A percentile compares a stretch with the other conserved stretches of the same genome.
phyloP scores from a whole-genome alignment of 495 filamentous ascomycete species.

The Usnea hakonensis region DNA sequence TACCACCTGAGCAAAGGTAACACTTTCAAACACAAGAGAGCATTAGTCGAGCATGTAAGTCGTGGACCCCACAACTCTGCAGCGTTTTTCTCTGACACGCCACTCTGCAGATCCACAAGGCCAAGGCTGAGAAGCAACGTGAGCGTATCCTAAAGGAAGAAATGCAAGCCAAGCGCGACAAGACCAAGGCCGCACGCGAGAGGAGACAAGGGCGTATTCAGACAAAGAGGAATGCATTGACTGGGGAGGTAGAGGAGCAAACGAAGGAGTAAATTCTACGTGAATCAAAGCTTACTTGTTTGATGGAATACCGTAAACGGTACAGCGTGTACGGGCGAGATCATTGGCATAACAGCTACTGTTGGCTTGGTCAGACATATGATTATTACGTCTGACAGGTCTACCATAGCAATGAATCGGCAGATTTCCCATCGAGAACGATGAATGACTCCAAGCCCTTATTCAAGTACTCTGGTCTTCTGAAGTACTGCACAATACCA shows the following conservation, averaged over 20 bases:
- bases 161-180: conserved; percentile 99
- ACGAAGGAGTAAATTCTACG: conserved; percentile 20
- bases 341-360: neutral
- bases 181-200: conserved; percentile 99
- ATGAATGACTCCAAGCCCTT: conserved; percentile 17
- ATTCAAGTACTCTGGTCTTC: neutral
- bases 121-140: conserved; percentile 97
- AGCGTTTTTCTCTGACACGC: neutral
- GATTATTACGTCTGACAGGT: neutral
- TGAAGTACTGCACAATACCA: conserved; percentile 1
- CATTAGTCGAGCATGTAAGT: conserved; percentile 98
- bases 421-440: neutral
- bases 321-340: neutral
- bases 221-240: conserved; percentile 79
- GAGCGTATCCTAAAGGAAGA: conserved; percentile 93
- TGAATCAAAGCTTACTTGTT: neutral
- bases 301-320: neutral
- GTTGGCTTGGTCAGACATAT: neutral
- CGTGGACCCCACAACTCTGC: conserved; percentile 7
- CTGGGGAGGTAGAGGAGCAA: conserved; percentile 63
- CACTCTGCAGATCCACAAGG: conserved; percentile 80
- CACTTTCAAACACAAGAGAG: conserved; percentile 99
- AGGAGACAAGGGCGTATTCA: conserved; percentile 79
- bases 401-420: conserved; percentile 7
- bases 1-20: conserved; percentile 99